Evolutionary conservation across 192 early-diverging fungal species (phyloP).

Genomic region (Phlyctochytrium planicorne): DNA sequence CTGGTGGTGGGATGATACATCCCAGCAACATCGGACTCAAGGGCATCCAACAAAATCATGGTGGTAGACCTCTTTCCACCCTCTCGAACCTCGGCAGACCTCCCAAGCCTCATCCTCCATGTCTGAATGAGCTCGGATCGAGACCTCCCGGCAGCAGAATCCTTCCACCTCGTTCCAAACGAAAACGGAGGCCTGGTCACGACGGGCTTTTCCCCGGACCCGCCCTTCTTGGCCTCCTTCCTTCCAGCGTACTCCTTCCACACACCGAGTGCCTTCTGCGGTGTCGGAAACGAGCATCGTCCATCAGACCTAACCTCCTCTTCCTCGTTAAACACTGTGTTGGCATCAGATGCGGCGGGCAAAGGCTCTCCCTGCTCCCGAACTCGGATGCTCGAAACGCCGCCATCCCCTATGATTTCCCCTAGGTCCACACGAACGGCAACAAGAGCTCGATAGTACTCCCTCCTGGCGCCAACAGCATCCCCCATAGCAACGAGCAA

Average conservation of each 20-base stretch:
- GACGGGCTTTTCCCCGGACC: too few species aligned
- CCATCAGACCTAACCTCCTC: too few species aligned
- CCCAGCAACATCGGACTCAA: neutral
- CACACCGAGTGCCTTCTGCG: neutral
- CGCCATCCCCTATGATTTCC: too few species aligned
- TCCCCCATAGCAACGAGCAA: conserved; percentile 76
- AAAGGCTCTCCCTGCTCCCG: too few species aligned
- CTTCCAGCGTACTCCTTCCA: too few species aligned
- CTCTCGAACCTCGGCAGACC: neutral
- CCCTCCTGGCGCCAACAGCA: conserved; percentile 63
- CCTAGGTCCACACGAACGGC: conserved; percentile 49
- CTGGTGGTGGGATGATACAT: conserved; percentile 54
- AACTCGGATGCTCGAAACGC: too few species aligned
- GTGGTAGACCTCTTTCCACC: neutral
- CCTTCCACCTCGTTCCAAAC: neutral
- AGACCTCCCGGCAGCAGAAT: neutral
- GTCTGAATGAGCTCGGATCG: neutral
- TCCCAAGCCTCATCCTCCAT: neutral
- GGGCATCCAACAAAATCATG: neutral
- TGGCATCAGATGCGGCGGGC: too few species aligned
- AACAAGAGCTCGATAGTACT: conserved; percentile 83
- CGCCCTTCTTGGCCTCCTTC: too few species aligned
- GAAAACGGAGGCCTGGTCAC: neutral
- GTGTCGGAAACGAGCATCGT: too few species aligned
- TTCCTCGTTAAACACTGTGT: too few species aligned